These are phyloP conservation scores for Pulveroboletus sp. DNA, from an alignment of 768 basidiomycete genomes.

Conservation along the genomic window DNA sequence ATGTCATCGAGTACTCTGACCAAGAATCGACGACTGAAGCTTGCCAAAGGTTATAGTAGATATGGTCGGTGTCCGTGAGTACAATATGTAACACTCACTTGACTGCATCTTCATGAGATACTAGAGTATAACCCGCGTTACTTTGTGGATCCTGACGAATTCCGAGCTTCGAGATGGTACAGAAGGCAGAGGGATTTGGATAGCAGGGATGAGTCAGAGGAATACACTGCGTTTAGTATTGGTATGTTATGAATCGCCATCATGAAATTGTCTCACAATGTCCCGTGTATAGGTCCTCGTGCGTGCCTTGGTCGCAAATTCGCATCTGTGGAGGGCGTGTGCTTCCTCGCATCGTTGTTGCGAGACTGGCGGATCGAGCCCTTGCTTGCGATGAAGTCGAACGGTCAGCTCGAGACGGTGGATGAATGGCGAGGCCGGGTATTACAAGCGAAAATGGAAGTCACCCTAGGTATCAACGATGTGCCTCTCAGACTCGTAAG, in stretches of 20 bases:
- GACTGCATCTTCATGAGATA: background rate
- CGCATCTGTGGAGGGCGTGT: slow-evolving; percentile 48
- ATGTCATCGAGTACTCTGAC: background rate
- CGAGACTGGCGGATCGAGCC: slow-evolving; percentile 53
- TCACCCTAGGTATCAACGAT: slow-evolving; percentile 18
- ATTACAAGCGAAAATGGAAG: slow-evolving; percentile 11
- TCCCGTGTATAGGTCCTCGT: slow-evolving; percentile 38
- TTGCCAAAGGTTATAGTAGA: slow-evolving; percentile 24
- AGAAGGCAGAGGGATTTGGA: slow-evolving; percentile 7
- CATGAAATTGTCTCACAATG: background rate
- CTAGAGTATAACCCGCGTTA: slow-evolving; percentile 37
- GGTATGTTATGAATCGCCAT: slow-evolving; percentile 8
- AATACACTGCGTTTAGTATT: slow-evolving; percentile 22
- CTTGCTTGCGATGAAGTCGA: slow-evolving; percentile 23
- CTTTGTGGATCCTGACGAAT: slow-evolving; percentile 36
- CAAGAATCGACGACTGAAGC: background rate
- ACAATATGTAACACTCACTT: background rate
- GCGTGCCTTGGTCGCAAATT: slow-evolving; percentile 54
- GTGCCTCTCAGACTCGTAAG: slow-evolving; percentile 23
- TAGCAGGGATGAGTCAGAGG: slow-evolving; percentile 14
- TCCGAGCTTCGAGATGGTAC: slow-evolving; percentile 39
- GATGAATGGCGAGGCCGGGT: slow-evolving; percentile 25
- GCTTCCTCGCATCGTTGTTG: slow-evolving; percentile 48
- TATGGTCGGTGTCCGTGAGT: slow-evolving; percentile 29
- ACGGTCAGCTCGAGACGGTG: slow-evolving; percentile 14